Evolutionary conservation across 2,329 filamentous ascomycete species (phyloP), one percentile per base, ranked within the genome.

Genomic region (Alternaria alternata): DNA sequence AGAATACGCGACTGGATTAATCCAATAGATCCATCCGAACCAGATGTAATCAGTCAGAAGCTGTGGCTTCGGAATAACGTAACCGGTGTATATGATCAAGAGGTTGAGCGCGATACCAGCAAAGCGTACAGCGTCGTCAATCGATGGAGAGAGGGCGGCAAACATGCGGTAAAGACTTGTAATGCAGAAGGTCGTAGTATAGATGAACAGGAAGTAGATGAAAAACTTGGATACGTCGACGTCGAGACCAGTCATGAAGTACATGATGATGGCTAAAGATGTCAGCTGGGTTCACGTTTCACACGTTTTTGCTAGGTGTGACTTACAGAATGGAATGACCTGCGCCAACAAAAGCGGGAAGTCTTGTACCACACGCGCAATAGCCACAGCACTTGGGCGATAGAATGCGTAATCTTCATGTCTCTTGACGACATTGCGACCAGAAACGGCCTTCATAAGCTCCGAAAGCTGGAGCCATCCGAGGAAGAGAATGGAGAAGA

Each of bases 401-500:
- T 91, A 91, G 75, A 91, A 90, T 1, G 88, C 88, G 69, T 90
- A 91, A 34, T 88, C 85, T 49, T 86, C 85, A 69, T 91, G 89
- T 39, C 88, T 87, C 77, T 80, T 89, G 64, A 86, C 92, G 18
- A 95, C 88, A 0, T 84, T 84, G 56, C 92, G 85, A 5, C 91
- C 89, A 51, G 86, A 86, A 8, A 94, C 89, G 44, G 91, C 91
- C 64, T 89, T 90, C 85, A 91, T 92, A 54, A 94, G 83, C 75
- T 96, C 92, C 0, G 89, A 87, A 48, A 96, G 80, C 61, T 94
- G 91, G 5, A 95, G 83, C 88, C 88, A 91, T 57, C 81, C 84
- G 6, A 90, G 81, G 78, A 91, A 89, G 30, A 90, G 75, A 63
- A 90, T 87, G 1, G 86, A 87, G 78, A 90, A 90, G 82, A 91